These are phyloP conservation scores for Plectranthus barbatus DNA, from an alignment of 257 asterid species.

Conservation along the genomic window DNA sequence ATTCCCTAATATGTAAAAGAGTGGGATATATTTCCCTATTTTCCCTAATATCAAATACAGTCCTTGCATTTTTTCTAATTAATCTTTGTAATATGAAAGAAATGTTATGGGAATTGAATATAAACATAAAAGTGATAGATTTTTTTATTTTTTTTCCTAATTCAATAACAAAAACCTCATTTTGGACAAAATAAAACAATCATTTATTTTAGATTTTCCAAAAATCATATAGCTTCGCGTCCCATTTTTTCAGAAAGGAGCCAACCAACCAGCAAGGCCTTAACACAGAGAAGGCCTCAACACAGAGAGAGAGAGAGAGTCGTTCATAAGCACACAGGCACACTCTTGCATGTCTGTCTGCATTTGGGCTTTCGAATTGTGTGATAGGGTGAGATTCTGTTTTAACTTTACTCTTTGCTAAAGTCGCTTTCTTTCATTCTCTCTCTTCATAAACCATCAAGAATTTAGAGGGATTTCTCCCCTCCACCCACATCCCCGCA, in stretches of 20 bases:
- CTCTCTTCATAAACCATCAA: background rate
- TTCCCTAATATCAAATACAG: no score
- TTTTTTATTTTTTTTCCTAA: no score
- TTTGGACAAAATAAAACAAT: no score
- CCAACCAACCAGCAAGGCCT: background rate
- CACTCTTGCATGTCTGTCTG: background rate
- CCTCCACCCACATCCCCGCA: background rate
- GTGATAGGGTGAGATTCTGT: background rate
- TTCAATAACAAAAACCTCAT: no score
- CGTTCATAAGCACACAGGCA: background rate
- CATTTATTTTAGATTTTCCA: no score
- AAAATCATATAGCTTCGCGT: no score
- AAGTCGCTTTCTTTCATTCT: background rate
- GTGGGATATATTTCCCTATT: no score
- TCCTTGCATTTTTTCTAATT: no score
- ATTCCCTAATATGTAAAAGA: no score
- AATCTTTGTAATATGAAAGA: no score
- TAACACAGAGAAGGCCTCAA: background rate
- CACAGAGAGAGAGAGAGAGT: background rate
- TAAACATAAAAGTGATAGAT: no score
- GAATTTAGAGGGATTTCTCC: background rate
- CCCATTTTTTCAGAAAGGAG: background rate
- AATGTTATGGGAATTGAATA: no score
- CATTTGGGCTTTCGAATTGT: background rate
- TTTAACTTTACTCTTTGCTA: background rate